These are phyloP conservation scores for Allantophomopsis lycopodina DNA, from an alignment of 2,329 filamentous ascomycete genomes.

Conservation along the genomic window DNA sequence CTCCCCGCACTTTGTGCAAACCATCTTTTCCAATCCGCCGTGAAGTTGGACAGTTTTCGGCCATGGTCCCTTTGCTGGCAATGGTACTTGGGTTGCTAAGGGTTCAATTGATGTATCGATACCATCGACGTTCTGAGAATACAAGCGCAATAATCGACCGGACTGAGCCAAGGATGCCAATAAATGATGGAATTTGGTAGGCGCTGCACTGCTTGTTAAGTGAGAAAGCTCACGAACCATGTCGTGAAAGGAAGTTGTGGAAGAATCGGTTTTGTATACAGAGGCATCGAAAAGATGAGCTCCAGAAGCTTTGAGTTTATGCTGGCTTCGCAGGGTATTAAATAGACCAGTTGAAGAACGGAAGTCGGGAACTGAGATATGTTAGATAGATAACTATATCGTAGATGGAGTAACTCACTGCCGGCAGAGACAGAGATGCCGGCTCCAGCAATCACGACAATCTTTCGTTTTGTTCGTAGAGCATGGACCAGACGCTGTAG, in stretches of 20 bases:
- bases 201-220: conserved; percentile 62
- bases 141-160: conserved; percentile 75
- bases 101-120: conserved; percentile 78
- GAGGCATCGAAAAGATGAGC: conserved; percentile 96
- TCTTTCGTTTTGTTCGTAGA: conserved; percentile 82
- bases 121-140: conserved; percentile 94
- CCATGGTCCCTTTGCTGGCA: conserved; percentile 80
- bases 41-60: conserved; percentile 88
- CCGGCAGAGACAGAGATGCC: conserved; percentile 95
- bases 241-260: conserved; percentile 83
- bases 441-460: conserved; percentile 90
- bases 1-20: conserved; percentile 82
- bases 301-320: conserved; percentile 84
- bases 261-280: conserved; percentile 83
- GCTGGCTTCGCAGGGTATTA: conserved; percentile 67
- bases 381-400: conserved; percentile 8
- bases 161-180: conserved; percentile 81
- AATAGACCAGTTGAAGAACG: conserved; percentile 86
- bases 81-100: conserved; percentile 65
- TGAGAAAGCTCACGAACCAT: conserved; percentile 87
- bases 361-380: conserved; percentile 70
- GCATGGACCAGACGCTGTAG: conserved; percentile 60
- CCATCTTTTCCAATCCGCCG: conserved; percentile 89
- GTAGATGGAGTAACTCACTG: conserved; percentile 36
- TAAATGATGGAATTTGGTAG: conserved; percentile 86